Conservation (phyloP, 164 flowering plant species). For the Annona squamosa region DNA sequence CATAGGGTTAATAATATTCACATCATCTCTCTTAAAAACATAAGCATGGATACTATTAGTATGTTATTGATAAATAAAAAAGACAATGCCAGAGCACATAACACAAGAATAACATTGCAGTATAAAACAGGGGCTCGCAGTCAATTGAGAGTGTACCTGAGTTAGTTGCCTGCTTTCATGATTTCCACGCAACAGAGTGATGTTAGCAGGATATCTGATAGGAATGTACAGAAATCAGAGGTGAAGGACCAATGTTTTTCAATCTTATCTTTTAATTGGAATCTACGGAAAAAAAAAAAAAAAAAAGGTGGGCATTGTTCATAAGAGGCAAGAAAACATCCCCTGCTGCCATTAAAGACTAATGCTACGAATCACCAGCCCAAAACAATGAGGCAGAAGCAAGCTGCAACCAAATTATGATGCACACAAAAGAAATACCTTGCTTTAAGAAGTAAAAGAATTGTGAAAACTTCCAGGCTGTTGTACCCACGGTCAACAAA, state of each 20-base stretch:
- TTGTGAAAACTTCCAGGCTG: conserved; percentile 95
- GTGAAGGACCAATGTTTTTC: neutral
- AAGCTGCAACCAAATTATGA: neutral
- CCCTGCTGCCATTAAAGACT: neutral
- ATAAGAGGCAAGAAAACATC: neutral
- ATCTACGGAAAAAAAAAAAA: neutral
- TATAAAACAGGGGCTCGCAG: neutral
- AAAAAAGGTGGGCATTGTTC: neutral
- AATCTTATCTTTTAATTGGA: neutral
- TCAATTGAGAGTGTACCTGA: conserved; percentile 43
- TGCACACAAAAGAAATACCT: conserved; percentile 36
- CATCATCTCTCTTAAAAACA: too few species aligned
- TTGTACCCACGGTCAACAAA: conserved; percentile 99
- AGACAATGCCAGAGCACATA: too few species aligned
- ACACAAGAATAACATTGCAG: too few species aligned
- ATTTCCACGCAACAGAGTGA: conserved; percentile 95
- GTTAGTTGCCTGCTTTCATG: conserved; percentile 97
- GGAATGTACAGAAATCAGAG: neutral
- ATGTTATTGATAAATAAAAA: too few species aligned
- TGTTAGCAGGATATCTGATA: conserved; percentile 81
- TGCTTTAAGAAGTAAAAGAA: conserved; percentile 97
- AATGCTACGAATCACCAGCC: neutral
- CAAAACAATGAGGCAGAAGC: neutral
- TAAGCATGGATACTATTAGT: too few species aligned
- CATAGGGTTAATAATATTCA: too few species aligned